Evolutionary conservation across 768 basidiomycete genomes (phyloP).

Genomic region (Mycena indigotica): DNA sequence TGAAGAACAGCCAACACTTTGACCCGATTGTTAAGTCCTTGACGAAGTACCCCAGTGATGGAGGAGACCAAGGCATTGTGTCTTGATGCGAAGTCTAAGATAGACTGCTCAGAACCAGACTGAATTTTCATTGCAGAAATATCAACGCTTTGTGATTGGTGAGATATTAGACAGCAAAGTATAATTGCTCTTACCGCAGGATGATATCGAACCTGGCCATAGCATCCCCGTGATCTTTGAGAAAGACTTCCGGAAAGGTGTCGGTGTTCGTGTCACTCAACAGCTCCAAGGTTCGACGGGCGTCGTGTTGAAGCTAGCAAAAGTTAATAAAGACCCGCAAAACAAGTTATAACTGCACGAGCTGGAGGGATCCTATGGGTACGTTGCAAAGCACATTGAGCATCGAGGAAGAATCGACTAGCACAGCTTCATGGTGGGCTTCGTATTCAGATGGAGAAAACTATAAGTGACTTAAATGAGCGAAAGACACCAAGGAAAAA

Average conservation of each 20-base stretch:
- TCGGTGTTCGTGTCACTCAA: slow-evolving; percentile 59
- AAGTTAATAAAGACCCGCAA: slow-evolving; percentile 30
- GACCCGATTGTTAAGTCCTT: slow-evolving; percentile 74
- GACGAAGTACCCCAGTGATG: slow-evolving; percentile 52
- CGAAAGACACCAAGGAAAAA: slow-evolving; percentile 16
- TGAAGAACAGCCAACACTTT: slow-evolving; percentile 66
- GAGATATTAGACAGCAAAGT: slow-evolving; percentile 4
- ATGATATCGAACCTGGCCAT: slow-evolving; percentile 73
- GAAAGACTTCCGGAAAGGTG: slow-evolving; percentile 70
- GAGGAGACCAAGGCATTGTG: slow-evolving; percentile 57
- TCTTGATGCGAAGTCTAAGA: slow-evolving; percentile 63
- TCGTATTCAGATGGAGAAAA: slow-evolving; percentile 61
- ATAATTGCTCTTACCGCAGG: slow-evolving; percentile 51
- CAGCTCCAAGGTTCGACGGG: slow-evolving; percentile 65
- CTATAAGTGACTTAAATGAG: slow-evolving; percentile 35
- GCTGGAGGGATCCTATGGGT: slow-evolving; percentile 73
- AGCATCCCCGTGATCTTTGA: slow-evolving; percentile 68
- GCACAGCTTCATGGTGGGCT: slow-evolving; percentile 52
- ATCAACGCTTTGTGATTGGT: slow-evolving; percentile 49
- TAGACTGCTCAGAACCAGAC: slow-evolving; percentile 44
- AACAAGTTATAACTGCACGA: slow-evolving; percentile 47
- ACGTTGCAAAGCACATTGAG: slow-evolving; percentile 79
- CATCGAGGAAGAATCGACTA: slow-evolving; percentile 78
- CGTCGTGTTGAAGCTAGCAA: slow-evolving; percentile 67
- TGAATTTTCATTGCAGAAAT: slow-evolving; percentile 50